phyloP scores from a whole-genome alignment of 495 filamentous ascomycete genomes.

The Penicillium crystallinum region DNA sequence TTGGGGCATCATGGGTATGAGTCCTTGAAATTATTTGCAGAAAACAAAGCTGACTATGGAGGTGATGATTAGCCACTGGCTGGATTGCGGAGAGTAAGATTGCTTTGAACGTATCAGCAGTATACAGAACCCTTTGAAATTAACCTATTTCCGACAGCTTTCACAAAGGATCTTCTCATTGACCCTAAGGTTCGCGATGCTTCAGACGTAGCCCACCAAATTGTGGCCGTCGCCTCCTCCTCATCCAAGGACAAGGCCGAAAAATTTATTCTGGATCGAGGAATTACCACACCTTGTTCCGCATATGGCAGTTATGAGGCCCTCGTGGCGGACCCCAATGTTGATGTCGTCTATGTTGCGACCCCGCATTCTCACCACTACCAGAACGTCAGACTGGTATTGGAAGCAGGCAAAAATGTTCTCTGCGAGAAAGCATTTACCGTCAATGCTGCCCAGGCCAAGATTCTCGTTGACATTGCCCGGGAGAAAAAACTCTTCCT shows the following conservation, averaged over 20 bases:
- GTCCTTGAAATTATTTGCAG: neutral
- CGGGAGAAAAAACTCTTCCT: constrained; percentile 79
- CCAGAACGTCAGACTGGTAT: constrained; percentile 77
- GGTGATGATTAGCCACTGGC: constrained; percentile 55
- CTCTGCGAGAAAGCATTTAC: constrained; percentile 94
- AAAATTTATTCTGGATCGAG: constrained; percentile 64
- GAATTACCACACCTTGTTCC: constrained; percentile 58
- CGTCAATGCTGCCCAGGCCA: constrained; percentile 76
- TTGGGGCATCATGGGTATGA: constrained; percentile 73
- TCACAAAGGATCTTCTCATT: constrained; percentile 76
- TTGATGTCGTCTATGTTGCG: constrained; percentile 89
- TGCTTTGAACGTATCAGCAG: neutral
- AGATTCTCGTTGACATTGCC: constrained; percentile 68
- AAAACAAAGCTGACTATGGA: constrained; percentile 14
- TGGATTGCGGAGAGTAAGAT: constrained; percentile 67
- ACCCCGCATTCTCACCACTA: constrained; percentile 96
- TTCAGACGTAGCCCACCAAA: constrained; percentile 68
- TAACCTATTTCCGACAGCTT: constrained; percentile 45
- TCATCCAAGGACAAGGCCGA: constrained; percentile 61
- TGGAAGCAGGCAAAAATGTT: constrained; percentile 81
- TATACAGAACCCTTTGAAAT: neutral
- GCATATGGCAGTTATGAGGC: constrained; percentile 79
- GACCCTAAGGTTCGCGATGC: constrained; percentile 69
- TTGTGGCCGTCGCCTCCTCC: constrained; percentile 80
- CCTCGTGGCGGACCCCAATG: constrained; percentile 66